Evolutionary conservation across 768 basidiomycete genomes (phyloP).

Genomic region (Mycena chlorophos): DNA sequence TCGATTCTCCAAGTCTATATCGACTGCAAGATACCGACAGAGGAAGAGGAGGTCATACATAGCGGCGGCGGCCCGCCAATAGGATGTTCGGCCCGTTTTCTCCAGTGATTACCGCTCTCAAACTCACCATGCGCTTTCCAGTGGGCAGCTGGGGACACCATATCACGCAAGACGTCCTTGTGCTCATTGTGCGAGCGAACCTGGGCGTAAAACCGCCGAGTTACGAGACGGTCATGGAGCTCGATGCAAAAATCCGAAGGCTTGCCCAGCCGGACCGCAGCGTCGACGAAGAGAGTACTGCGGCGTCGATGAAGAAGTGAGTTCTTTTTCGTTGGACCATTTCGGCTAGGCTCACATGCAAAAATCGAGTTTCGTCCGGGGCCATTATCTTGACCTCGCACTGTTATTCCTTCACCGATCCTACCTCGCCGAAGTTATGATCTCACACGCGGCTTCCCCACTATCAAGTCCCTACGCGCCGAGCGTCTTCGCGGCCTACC

Average conservation of each 20-base stretch:
- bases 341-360: not conserved
- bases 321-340: no score
- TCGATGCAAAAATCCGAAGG: constrained; percentile 51
- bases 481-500: constrained; percentile 54
- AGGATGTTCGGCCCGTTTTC: constrained; percentile 39
- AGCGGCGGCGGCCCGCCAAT: constrained; percentile 43
- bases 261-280: constrained; percentile 31
- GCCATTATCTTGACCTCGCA: constrained; percentile 23
- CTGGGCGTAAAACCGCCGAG: constrained; percentile 43
- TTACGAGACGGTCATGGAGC: constrained; percentile 48
- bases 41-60: constrained; percentile 46
- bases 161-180: constrained; percentile 41
- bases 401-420: constrained; percentile 54
- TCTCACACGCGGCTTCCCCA: constrained; percentile 48
- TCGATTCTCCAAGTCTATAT: constrained; percentile 42
- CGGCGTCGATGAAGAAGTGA: constrained; percentile 38
- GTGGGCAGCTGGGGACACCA: constrained; percentile 52
- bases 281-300: constrained; percentile 32
- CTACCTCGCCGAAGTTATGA: constrained; percentile 58
- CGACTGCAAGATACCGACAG: constrained; percentile 47
- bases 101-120: not conserved
- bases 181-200: constrained; percentile 42
- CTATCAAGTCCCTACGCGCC: constrained; percentile 47
- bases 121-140: constrained; percentile 23
- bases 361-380: not conserved